These are phyloP conservation scores for Colletotrichum brevisporum DNA, from an alignment of 2,329 filamentous ascomycete species.

Conservation along the genomic window DNA sequence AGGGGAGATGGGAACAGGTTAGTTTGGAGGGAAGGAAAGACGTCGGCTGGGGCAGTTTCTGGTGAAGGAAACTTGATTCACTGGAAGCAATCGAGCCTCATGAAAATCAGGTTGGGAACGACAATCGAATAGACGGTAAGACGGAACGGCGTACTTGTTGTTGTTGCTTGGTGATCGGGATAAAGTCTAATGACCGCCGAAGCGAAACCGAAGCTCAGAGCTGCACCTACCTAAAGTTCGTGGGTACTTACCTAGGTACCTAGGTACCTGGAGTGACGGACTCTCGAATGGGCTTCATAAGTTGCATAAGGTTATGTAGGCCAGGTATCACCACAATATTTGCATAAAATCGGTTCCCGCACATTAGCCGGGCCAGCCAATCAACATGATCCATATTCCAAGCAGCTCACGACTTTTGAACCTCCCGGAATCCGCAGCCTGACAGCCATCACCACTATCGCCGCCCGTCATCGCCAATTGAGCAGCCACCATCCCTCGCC, in stretches of 20 bases:
- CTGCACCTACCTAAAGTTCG: too few relatives aligned
- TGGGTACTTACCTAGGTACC: background rate
- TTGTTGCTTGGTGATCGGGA: too few relatives aligned
- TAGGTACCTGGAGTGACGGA: background rate
- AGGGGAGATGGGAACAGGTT: too few relatives aligned
- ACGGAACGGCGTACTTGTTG: too few relatives aligned
- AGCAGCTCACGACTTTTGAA: slow-evolving; percentile 44
- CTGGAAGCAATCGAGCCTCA: too few relatives aligned
- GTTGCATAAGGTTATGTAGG: slow-evolving; percentile 23
- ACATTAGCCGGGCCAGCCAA: slow-evolving; percentile 28
- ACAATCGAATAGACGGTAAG: too few relatives aligned
- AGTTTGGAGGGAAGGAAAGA: too few relatives aligned
- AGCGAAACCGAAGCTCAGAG: too few relatives aligned
- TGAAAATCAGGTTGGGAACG: too few relatives aligned
- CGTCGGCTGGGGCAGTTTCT: too few relatives aligned
- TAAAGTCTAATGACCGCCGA: too few relatives aligned
- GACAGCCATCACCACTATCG: slow-evolving; percentile 17
- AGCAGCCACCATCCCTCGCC: slow-evolving; percentile 47
- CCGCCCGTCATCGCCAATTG: slow-evolving; percentile 45
- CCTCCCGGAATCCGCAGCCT: slow-evolving; percentile 40
- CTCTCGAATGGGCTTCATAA: background rate
- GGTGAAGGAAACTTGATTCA: too few relatives aligned
- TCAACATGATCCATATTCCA: slow-evolving; percentile 40
- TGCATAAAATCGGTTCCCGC: slow-evolving; percentile 23
- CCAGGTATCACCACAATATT: slow-evolving; percentile 5